A percentile compares a stretch with the other conserved stretches of the same genome.
Conservation (phyloP, 306 rosid species). For the Rubus parviflorus region DNA sequence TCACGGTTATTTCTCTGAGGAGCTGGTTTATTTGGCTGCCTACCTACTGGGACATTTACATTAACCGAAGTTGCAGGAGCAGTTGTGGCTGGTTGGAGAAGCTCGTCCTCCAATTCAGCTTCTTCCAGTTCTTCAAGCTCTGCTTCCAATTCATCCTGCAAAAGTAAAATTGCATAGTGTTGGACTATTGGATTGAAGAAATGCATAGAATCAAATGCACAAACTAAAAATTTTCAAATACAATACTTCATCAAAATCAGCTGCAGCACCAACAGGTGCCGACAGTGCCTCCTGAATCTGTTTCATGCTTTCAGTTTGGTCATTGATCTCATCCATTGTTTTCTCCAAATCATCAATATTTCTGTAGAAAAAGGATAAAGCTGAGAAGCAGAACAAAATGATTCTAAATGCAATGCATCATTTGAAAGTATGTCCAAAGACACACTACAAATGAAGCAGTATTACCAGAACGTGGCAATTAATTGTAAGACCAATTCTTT, state of each 20-base stretch:
- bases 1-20: constrained; percentile 74
- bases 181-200: constrained; percentile 2
- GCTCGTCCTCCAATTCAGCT: constrained; percentile 96
- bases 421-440: neutral
- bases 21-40: constrained; percentile 69
- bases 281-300: constrained; percentile 96
- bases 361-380: constrained; percentile 42
- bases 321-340: constrained; percentile 98
- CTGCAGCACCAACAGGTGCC: constrained; percentile 80
- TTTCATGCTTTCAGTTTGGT: constrained; percentile 97
- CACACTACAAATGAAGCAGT: neutral
- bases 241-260: constrained; percentile 81
- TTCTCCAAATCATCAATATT: constrained; percentile 92
- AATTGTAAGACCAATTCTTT: neutral
- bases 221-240: neutral
- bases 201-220: neutral
- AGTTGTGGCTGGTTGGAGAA: constrained; percentile 86
- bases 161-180: constrained; percentile 14
- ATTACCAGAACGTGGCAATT: neutral
- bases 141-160: constrained; percentile 93
- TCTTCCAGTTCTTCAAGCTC: constrained; percentile 97
- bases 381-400: neutral
- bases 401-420: neutral
- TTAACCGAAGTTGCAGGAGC: constrained; percentile 80
- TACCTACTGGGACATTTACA: constrained; percentile 56